A percentile compares a stretch with the other conserved stretches of the same genome.
Conservation (phyloP, 768 basidiomycete species). For the Lepiota brunneoincarnata region DNA sequence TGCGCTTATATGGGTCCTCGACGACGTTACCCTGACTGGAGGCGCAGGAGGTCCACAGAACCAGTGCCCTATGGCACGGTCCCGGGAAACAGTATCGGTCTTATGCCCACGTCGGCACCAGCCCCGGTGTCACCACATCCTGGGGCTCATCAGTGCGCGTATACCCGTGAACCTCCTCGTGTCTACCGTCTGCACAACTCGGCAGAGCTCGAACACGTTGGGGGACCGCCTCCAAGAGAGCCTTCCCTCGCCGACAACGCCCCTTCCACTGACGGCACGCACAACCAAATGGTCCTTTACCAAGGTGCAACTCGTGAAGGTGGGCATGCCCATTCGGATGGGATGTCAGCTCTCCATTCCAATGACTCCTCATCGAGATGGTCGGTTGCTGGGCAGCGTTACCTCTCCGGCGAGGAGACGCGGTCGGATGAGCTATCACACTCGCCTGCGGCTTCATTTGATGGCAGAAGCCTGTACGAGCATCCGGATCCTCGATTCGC, state of each 20-base stretch:
- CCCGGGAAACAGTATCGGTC: neutral
- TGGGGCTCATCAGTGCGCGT: neutral
- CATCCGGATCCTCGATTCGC: conserved; percentile 5
- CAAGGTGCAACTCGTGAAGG: neutral
- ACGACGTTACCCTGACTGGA: neutral
- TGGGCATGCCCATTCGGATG: neutral
- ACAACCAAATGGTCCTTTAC: conserved; percentile 8
- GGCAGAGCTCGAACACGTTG: neutral
- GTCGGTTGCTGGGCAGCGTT: conserved; percentile 3
- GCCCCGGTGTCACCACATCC: neutral
- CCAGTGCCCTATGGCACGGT: conserved; percentile 6
- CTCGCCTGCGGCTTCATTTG: conserved; percentile 1
- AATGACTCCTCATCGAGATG: conserved; percentile 8
- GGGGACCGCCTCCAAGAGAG: conserved; percentile 2
- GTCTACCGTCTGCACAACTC: conserved; percentile 7
- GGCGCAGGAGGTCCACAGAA: neutral
- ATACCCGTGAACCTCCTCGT: neutral
- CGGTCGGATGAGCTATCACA: conserved; percentile 1
- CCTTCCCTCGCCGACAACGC: neutral
- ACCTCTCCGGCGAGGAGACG: conserved; percentile 7
- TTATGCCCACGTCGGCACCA: neutral
- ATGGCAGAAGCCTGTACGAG: conserved; percentile 7
- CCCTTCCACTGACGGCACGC: neutral
- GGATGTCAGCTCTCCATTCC: neutral
- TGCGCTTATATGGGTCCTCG: neutral